A percentile compares a stretch with the other conserved stretches of the same genome.
These are phyloP conservation scores for Moniliophthora roreri DNA, from an alignment of 1,284 basidiomycete genomes.

Conservation along the genomic window DNA sequence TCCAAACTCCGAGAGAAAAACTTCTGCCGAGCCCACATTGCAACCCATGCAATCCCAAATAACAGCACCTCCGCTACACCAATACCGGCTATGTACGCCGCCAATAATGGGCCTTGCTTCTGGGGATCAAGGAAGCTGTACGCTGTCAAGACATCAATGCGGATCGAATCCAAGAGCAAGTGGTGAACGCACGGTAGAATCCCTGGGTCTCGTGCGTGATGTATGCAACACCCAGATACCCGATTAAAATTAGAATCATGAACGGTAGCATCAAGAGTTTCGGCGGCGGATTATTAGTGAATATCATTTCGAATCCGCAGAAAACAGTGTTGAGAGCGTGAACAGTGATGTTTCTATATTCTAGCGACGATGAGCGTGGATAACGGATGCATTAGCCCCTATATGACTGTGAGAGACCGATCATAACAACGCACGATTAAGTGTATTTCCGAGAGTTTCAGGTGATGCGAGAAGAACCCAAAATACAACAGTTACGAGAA, in stretches of 20 bases:
- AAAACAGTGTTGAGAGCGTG: conserved; percentile 28
- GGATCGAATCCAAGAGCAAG: not conserved
- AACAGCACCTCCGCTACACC: conserved; percentile 21
- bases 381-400: no score
- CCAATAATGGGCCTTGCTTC: conserved; percentile 22
- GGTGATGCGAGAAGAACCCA: conserved; percentile 57
- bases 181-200: conserved; percentile 54
- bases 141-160: conserved; percentile 19
- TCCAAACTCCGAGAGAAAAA: not conserved
- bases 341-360: no score
- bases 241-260: conserved; percentile 48
- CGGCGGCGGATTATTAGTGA: conserved; percentile 50
- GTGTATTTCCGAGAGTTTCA: conserved; percentile 38
- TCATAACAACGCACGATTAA: conserved; percentile 30
- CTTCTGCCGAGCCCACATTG: conserved; percentile 19
- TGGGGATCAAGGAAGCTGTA: conserved; percentile 36
- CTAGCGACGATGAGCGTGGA: no score
- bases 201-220: conserved; percentile 57
- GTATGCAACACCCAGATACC: conserved; percentile 68
- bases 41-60: not conserved
- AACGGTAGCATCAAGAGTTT: conserved; percentile 54
- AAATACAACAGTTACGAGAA: conserved; percentile 67
- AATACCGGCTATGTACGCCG: conserved; percentile 50
- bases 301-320: conserved; percentile 57
- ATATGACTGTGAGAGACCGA: not conserved